Conservation (phyloP, 345 rosid species). For the Turnera subulata region DNA sequence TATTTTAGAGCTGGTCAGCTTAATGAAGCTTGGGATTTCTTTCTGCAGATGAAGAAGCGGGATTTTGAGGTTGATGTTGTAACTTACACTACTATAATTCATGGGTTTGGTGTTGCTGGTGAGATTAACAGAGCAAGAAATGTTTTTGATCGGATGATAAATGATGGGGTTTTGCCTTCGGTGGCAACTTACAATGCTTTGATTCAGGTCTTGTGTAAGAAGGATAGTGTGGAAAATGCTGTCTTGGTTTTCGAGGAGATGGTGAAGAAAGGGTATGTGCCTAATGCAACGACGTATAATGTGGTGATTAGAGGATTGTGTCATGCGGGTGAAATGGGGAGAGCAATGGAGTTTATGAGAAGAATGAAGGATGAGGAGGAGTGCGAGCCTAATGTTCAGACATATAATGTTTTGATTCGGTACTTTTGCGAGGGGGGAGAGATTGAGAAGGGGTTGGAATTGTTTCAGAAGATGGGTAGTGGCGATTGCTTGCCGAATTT, state of each 20-base stretch:
- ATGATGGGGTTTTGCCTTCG: slow-evolving; percentile 77
- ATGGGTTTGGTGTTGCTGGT: slow-evolving; percentile 72
- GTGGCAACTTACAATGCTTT: slow-evolving; percentile 81
- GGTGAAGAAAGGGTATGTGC: slow-evolving; percentile 68
- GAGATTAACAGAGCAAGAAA: slow-evolving; percentile 60
- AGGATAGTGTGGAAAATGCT: slow-evolving; percentile 77
- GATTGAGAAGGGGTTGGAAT: slow-evolving; percentile 54
- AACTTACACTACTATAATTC: slow-evolving; percentile 72
- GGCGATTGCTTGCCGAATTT: slow-evolving; percentile 75
- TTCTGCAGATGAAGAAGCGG: slow-evolving; percentile 87
- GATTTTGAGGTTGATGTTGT: slow-evolving; percentile 68
- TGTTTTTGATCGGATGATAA: slow-evolving; percentile 64
- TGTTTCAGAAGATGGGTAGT: slow-evolving; percentile 63
- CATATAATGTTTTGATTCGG: slow-evolving; percentile 63
- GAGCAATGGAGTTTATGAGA: slow-evolving; percentile 54
- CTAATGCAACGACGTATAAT: slow-evolving; percentile 63
- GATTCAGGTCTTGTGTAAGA: slow-evolving; percentile 87
- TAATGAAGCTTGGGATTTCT: slow-evolving; percentile 74
- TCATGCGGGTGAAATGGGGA: slow-evolving; percentile 60
- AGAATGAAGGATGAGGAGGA: slow-evolving; percentile 64
- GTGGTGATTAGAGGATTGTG: slow-evolving; percentile 78
- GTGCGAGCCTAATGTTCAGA: slow-evolving; percentile 76
- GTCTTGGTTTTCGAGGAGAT: slow-evolving; percentile 65
- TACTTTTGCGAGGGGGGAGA: slow-evolving; percentile 66
- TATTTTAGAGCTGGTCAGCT: slow-evolving; percentile 73